phyloP scores from a whole-genome alignment of 2,329 filamentous ascomycete genomes.

The Paraphoma sp. region DNA sequence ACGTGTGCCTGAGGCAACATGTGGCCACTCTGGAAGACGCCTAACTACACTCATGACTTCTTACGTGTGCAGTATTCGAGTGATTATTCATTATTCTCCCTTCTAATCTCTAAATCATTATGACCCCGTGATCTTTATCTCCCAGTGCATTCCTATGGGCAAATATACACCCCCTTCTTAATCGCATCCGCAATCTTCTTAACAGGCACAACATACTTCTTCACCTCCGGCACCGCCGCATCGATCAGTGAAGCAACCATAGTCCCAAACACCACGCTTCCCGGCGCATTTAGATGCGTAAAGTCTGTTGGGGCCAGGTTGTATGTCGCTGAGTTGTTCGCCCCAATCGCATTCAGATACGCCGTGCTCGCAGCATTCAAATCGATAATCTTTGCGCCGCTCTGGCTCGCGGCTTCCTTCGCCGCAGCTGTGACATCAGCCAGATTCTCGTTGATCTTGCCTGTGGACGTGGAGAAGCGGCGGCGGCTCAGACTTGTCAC shows the following conservation, averaged over 20 bases:
- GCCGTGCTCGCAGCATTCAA: constrained; percentile 58
- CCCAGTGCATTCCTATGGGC: constrained; percentile 4
- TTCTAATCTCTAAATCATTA: too few relatives aligned
- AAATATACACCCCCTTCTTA: constrained; percentile 19
- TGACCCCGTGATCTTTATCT: neutral
- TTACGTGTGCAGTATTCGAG: neutral
- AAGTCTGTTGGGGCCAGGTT: constrained; percentile 47
- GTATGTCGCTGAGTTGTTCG: constrained; percentile 55
- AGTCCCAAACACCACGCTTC: constrained; percentile 33
- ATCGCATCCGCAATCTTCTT: constrained; percentile 15
- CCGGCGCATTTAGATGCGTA: constrained; percentile 27
- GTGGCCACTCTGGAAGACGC: too few relatives aligned
- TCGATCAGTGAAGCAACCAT: constrained; percentile 24
- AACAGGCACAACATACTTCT: constrained; percentile 19
- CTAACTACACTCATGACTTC: neutral
- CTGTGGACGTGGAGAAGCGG: constrained; percentile 48
- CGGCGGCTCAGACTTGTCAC: constrained; percentile 63
- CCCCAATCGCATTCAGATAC: constrained; percentile 61
- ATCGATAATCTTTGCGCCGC: constrained; percentile 54
- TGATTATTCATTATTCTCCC: neutral
- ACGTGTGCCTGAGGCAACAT: too few relatives aligned
- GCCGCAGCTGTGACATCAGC: constrained; percentile 54
- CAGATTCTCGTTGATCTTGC: constrained; percentile 54
- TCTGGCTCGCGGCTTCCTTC: constrained; percentile 53
- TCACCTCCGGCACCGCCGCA: constrained; percentile 10